Evolutionary conservation across 306 rosid species (phyloP).

Genomic region (Pachyrhizus erosus): DNA sequence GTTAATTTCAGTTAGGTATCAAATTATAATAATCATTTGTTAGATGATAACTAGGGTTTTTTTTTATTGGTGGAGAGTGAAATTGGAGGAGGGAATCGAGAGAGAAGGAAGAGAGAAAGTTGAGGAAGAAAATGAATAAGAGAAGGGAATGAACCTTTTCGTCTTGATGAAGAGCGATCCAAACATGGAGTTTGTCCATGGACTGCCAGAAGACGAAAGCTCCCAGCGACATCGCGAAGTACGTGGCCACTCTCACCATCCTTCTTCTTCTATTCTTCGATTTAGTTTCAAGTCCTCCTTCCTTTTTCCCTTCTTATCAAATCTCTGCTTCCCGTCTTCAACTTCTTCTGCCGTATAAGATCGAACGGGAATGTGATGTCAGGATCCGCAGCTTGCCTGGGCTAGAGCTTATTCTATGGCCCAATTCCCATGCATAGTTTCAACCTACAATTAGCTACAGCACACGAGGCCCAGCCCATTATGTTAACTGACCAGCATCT

Average conservation of each 20-base stretch:
- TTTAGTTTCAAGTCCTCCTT: not conserved
- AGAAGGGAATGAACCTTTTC: constrained; percentile 68
- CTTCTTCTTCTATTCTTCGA: constrained; percentile 26
- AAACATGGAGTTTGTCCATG: constrained; percentile 92
- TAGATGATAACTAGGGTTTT: constrained; percentile 35
- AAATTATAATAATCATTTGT: not conserved
- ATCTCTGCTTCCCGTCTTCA: not conserved
- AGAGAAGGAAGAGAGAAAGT: too few species aligned
- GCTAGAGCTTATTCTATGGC: not conserved
- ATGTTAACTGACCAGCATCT: not conserved
- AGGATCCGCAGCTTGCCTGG: not conserved
- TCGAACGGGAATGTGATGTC: not conserved
- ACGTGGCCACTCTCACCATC: constrained; percentile 82
- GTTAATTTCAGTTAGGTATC: not conserved
- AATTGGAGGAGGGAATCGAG: not conserved
- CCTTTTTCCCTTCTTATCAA: not conserved
- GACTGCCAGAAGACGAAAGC: constrained; percentile 94
- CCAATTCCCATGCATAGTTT: not conserved
- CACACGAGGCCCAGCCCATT: not conserved
- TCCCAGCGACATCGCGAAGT: constrained; percentile 90
- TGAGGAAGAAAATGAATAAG: not conserved
- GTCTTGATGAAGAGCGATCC: constrained; percentile 99
- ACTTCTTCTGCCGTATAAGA: not conserved
- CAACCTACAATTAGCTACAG: not conserved
- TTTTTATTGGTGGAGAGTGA: not conserved